A percentile compares a stretch with the other conserved stretches of the same genome.
These are phyloP conservation scores for Ocimum tenuiflorum DNA, from an alignment of 257 asterid genomes.

Conservation along the genomic window DNA sequence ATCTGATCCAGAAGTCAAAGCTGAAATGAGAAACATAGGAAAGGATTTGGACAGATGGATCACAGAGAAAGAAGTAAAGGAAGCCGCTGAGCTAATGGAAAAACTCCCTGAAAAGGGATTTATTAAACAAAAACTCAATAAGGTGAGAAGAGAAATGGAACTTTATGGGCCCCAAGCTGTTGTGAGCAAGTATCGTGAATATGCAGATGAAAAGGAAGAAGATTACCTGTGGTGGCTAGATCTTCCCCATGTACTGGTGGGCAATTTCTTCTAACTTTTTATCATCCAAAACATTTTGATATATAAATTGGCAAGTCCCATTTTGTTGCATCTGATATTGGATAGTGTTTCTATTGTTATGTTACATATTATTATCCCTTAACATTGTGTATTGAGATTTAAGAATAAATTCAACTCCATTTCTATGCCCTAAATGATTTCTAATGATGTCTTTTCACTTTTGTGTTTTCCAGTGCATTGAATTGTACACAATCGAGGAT, in stretches of 20 bases:
- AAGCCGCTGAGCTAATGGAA: constrained; percentile 70
- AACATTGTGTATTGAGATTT: not conserved
- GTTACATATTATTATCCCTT: not conserved
- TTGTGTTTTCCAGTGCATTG: constrained; percentile 61
- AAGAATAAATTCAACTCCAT: not conserved
- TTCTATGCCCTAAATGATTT: constrained; percentile 3
- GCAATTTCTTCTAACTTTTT: constrained; percentile 5
- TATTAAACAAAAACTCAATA: constrained; percentile 60
- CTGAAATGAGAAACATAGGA: constrained; percentile 69
- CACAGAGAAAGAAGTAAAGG: constrained; percentile 86
- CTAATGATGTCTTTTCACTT: constrained; percentile 5
- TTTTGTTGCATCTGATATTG: not conserved
- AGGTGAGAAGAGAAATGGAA: constrained; percentile 87
- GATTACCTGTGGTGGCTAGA: constrained; percentile 99
- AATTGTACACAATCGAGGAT: constrained; percentile 57
- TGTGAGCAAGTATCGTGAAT: constrained; percentile 88
- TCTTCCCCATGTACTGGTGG: constrained; percentile 71
- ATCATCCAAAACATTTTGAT: not conserved
- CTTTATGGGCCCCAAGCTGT: constrained; percentile 91
- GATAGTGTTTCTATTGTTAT: not conserved
- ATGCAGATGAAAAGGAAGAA: constrained; percentile 71
- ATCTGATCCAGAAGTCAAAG: constrained; percentile 75
- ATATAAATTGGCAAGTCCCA: not conserved
- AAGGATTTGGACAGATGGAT: constrained; percentile 94
- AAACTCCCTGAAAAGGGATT: constrained; percentile 69